Evolutionary conservation across 2,329 filamentous ascomycete genomes (phyloP).

Genomic region (Cordyceps fumosorosea): DNA sequence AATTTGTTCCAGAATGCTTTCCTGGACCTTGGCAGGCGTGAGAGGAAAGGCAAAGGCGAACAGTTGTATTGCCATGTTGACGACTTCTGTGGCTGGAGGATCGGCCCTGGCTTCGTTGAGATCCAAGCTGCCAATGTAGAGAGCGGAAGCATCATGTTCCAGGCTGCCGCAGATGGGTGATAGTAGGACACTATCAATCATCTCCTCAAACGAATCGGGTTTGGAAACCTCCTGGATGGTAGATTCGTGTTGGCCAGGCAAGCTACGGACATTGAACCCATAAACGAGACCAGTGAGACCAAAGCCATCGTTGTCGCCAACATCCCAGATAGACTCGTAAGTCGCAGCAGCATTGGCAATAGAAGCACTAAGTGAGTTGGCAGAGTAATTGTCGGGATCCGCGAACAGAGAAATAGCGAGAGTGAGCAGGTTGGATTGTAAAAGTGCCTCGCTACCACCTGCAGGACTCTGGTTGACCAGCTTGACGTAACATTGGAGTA

Average conservation of each 20-base stretch:
- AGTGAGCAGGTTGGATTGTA: conserved; percentile 87
- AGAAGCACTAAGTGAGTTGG: conserved; percentile 78
- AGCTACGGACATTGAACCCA: conserved; percentile 64
- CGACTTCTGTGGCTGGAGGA: conserved; percentile 84
- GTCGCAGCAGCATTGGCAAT: conserved; percentile 85
- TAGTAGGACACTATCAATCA: conserved; percentile 54
- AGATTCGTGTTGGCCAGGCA: conserved; percentile 61
- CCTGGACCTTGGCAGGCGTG: conserved; percentile 85
- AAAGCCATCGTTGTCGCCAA: conserved; percentile 90
- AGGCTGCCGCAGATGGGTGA: conserved; percentile 75
- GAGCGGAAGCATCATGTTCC: conserved; percentile 79
- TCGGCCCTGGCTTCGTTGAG: conserved; percentile 51
- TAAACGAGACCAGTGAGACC: conserved; percentile 81
- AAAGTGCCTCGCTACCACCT: conserved; percentile 74
- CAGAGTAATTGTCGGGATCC: conserved; percentile 81
- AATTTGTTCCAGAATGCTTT: conserved; percentile 91
- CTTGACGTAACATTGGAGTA: conserved; percentile 91
- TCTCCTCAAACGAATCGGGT: conserved; percentile 54
- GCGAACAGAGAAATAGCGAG: conserved; percentile 87
- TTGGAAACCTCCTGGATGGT: conserved; percentile 39
- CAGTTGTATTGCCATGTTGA: conserved; percentile 87
- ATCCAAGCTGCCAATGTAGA: conserved; percentile 56
- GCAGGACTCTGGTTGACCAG: conserved; percentile 82
- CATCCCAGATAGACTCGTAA: conserved; percentile 93
- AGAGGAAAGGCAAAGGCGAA: conserved; percentile 89